These are phyloP conservation scores for Exophiala phaeomuriformis DNA, from an alignment of 2,329 filamentous ascomycete genomes.

Conservation along the genomic window DNA sequence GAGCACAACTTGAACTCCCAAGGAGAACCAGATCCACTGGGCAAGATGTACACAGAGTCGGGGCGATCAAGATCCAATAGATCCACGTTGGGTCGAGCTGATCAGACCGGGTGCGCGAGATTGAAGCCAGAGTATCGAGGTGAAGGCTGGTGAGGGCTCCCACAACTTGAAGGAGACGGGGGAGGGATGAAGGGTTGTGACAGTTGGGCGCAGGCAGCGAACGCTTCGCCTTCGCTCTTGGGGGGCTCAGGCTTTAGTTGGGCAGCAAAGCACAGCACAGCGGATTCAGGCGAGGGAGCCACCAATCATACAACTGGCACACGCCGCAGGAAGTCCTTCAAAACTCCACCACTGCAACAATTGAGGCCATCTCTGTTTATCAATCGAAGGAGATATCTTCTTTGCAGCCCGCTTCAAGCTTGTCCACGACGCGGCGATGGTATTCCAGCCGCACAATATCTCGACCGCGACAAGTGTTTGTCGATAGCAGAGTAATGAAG, in stretches of 20 bases:
- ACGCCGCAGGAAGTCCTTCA: background rate
- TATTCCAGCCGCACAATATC: too few relatives aligned
- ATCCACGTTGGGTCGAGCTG: conserved; percentile 7
- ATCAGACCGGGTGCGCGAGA: conserved; percentile 7
- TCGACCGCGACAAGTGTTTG: too few relatives aligned
- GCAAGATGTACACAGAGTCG: conserved; percentile 6
- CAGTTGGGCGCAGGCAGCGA: conserved; percentile 19
- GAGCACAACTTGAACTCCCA: conserved; percentile 9
- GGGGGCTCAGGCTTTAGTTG: conserved; percentile 2
- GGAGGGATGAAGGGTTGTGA: conserved; percentile 10
- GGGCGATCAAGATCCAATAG: conserved; percentile 14
- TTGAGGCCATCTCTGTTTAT: background rate
- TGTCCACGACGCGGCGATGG: background rate
- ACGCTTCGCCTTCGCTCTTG: conserved; percentile 4
- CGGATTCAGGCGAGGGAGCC: conserved; percentile 4
- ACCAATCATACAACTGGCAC: conserved; percentile 2
- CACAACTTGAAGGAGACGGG: background rate
- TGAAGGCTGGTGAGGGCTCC: conserved; percentile 5
- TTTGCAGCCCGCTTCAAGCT: background rate
- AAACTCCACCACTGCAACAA: background rate
- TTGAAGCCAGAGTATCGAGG: conserved; percentile 6
- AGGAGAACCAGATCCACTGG: conserved; percentile 13
- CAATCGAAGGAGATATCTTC: background rate
- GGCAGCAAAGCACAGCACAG: background rate
- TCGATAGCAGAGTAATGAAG: too few relatives aligned